A percentile compares a stretch with the other conserved stretches of the same genome.
These are phyloP conservation scores for Thuidium tamariscinum DNA, from an alignment of 225 moss, liverwort and hornwort species.

Conservation along the genomic window DNA sequence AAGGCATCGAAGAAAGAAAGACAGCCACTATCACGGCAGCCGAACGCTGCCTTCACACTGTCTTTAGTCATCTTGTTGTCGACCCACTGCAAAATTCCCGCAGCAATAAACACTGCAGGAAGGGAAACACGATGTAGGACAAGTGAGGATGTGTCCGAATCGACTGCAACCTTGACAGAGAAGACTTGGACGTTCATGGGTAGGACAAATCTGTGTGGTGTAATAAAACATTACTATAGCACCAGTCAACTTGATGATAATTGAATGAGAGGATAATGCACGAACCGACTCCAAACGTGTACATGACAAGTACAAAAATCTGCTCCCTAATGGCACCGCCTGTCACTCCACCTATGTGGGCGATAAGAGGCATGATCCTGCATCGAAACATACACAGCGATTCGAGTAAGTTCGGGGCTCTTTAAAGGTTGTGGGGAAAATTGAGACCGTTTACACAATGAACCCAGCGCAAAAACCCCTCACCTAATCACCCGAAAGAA, in stretches of 20 bases:
- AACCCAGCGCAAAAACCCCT: background rate
- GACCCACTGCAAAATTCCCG: conserved; percentile 85
- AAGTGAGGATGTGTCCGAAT: background rate
- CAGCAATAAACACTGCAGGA: conserved; percentile 78
- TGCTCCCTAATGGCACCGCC: conserved; percentile 53
- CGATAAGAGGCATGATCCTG: conserved; percentile 37
- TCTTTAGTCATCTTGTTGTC: conserved; percentile 53
- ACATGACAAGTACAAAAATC: conserved; percentile 45
- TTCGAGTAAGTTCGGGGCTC: background rate
- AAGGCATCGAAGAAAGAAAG: conserved; percentile 68
- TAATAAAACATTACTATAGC: background rate
- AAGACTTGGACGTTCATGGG: background rate
- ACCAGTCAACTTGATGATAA: background rate
- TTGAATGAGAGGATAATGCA: background rate
- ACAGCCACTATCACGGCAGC: conserved; percentile 55
- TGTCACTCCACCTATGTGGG: conserved; percentile 37
- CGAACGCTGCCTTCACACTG: conserved; percentile 14
- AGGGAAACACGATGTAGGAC: background rate
- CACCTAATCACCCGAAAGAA: conserved; percentile 85
- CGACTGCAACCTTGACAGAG: background rate
- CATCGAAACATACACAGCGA: background rate
- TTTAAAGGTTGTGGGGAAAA: background rate
- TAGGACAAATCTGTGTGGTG: background rate
- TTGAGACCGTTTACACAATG: background rate
- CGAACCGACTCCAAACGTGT: conserved; percentile 48